phyloP scores from a whole-genome alignment of 495 filamentous ascomycete species.

The Neurospora sp. region DNA sequence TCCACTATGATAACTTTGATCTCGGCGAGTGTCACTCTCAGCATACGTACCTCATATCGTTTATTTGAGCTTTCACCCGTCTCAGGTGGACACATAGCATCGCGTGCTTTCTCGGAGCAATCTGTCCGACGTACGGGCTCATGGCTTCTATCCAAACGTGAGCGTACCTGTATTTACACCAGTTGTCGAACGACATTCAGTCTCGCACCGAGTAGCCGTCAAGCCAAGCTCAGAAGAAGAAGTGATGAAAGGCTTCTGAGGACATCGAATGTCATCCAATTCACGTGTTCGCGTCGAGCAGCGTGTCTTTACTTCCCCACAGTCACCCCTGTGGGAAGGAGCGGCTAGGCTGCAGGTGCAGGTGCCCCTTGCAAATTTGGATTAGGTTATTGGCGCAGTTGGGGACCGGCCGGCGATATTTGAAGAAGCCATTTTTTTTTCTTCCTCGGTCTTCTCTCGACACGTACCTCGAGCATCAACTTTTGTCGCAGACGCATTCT shows the following conservation, averaged over 20 bases:
- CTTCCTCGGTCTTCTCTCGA: neutral
- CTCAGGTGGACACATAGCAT: neutral
- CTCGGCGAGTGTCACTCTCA: neutral
- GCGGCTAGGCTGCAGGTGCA: neutral
- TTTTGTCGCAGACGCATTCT: neutral
- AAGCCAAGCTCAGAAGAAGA: neutral
- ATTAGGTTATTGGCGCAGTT: neutral
- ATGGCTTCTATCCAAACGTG: neutral
- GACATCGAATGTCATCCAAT: neutral
- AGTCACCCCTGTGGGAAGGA: constrained; percentile 15
- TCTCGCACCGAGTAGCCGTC: constrained; percentile 1
- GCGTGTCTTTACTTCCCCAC: constrained; percentile 20
- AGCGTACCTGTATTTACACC: neutral
- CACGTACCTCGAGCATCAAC: neutral
- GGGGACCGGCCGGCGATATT: neutral
- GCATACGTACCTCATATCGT: neutral
- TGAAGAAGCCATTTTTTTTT: neutral
- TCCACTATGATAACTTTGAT: neutral
- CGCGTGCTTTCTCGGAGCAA: neutral
- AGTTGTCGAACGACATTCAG: neutral
- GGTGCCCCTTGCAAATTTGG: neutral
- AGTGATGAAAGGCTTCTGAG: neutral
- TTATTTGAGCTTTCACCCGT: neutral
- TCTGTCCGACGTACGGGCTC: neutral
- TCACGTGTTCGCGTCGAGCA: constrained; percentile 22